Base-by-base conservation (phyloP, 164 flowering plant genomes). In the Santalum album region DNA sequence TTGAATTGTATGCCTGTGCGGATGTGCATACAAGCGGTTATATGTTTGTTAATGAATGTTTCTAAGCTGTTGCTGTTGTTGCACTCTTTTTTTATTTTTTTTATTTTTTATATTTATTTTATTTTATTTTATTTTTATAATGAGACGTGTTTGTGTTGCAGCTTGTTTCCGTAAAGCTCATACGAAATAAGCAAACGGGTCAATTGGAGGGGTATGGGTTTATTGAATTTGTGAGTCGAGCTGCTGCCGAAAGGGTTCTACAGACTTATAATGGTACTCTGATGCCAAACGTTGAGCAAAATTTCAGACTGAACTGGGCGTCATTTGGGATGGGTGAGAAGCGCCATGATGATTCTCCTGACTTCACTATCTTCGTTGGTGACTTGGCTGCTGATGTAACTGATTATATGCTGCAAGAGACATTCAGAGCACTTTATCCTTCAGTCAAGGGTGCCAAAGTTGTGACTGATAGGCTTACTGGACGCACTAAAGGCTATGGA, bases 321-420 rank as follows among this genome's bases (percentile, higher is more conserved):
- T 64, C 73, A 16, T 62, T 63, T 58, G 64, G 84, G 48, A 62
- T 66, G 7, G 86, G 81, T 9, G 83, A 81, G 55, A 80, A 57
- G 65, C 73, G 74, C 1, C 16, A 43, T 20, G 80, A 77, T 64
- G 79, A 76, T 24, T 11, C 65, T 24, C 73, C 83, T 52, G 86
- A 78, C 32, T 70, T 25, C 44, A 74, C 83, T 1, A 70, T 81
- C n/a, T 81, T 81, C 72, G 83, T 81, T 16, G 86, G 86, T 15
- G 86, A 81, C 55, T 59, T 81, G 62, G 83, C 83, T 61, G 64
- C 78, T 10, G 86, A 81, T 67, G 86, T 81, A 25, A 70, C 79
- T 2, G 86, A 81, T 53, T 70, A 76, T 48, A 24, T 58, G 52
- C 65, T 81, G 2, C 81, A 68, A 58, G 81, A 81, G 65, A 76